Conservation (phyloP, 352 stramenopile species). For the Pythium scleroteichum region DNA sequence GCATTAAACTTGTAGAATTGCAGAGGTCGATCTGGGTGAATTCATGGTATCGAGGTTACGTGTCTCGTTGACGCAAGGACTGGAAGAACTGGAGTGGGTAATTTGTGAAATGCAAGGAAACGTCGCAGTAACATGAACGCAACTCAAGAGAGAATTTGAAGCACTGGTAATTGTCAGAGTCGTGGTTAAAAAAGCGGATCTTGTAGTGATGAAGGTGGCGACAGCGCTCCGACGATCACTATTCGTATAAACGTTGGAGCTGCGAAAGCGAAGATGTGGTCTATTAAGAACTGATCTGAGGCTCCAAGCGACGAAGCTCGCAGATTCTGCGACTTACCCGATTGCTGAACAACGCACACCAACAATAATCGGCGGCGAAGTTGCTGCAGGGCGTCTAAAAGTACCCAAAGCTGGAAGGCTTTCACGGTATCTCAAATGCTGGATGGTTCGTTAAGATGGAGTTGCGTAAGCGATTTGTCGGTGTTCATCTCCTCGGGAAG, state of each 20-base stretch:
- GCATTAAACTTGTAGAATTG: too few species aligned
- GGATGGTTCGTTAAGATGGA: background rate
- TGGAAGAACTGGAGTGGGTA: too few species aligned
- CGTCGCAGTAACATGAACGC: too few species aligned
- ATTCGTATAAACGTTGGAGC: background rate
- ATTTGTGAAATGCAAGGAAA: too few species aligned
- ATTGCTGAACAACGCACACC: background rate
- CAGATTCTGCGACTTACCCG: background rate
- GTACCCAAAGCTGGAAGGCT: background rate
- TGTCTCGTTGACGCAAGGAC: too few species aligned
- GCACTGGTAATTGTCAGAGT: background rate
- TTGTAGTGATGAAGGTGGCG: background rate
- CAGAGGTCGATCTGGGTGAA: too few species aligned
- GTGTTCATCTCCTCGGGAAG: background rate
- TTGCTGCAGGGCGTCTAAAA: background rate
- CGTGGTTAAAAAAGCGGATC: background rate
- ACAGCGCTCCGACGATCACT: background rate
- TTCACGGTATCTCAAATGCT: background rate
- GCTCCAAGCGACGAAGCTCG: background rate
- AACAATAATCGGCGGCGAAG: background rate
- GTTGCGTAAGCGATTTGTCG: background rate
- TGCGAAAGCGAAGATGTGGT: background rate
- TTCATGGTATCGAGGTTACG: too few species aligned
- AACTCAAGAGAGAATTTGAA: background rate
- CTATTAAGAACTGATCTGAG: background rate